Percentiles rank a stretch among this genome's conserved stretches.
These are phyloP conservation scores for Eimeria praecox DNA, from an alignment of 169 alveolate genomes.

Conservation along the genomic window DNA sequence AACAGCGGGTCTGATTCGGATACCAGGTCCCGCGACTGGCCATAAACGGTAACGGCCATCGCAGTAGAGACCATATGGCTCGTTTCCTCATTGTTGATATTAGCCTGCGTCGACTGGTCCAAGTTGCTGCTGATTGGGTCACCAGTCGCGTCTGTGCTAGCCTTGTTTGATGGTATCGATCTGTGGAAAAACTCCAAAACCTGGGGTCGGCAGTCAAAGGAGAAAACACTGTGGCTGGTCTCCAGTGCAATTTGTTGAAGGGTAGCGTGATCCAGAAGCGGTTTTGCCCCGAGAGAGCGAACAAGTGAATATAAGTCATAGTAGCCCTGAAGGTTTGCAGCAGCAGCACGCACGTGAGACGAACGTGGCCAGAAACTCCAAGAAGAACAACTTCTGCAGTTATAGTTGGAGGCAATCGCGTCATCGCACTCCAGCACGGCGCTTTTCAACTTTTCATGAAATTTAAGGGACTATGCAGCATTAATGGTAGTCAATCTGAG, in stretches of 20 bases:
- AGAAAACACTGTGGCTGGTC: conserved; percentile 54
- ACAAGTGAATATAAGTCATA: conserved; percentile 34
- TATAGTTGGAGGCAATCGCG: background rate
- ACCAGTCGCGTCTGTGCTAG: background rate
- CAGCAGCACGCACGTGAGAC: background rate
- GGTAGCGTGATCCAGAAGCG: conserved; percentile 60
- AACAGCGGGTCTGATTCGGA: conserved; percentile 77
- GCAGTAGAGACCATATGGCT: conserved; percentile 50
- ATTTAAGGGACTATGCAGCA: background rate
- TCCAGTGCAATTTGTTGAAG: conserved; percentile 58
- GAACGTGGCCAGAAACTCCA: background rate
- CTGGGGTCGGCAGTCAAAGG: conserved; percentile 70
- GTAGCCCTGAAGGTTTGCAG: conserved; percentile 65
- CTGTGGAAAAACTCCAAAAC: conserved; percentile 51
- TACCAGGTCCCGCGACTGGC: conserved; percentile 68
- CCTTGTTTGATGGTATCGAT: background rate
- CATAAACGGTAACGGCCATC: conserved; percentile 78
- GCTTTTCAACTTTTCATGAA: background rate
- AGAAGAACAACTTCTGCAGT: background rate
- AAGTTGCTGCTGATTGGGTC: background rate
- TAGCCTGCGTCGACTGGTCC: background rate
- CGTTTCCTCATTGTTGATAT: background rate
- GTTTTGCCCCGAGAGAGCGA: conserved; percentile 66
- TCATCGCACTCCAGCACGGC: background rate
- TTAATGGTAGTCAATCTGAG: background rate